Evolutionary conservation across 345 rosid genomes (phyloP), one percentile per base, ranked within the genome.

Genomic region (Eucalyptus camaldulensis): DNA sequence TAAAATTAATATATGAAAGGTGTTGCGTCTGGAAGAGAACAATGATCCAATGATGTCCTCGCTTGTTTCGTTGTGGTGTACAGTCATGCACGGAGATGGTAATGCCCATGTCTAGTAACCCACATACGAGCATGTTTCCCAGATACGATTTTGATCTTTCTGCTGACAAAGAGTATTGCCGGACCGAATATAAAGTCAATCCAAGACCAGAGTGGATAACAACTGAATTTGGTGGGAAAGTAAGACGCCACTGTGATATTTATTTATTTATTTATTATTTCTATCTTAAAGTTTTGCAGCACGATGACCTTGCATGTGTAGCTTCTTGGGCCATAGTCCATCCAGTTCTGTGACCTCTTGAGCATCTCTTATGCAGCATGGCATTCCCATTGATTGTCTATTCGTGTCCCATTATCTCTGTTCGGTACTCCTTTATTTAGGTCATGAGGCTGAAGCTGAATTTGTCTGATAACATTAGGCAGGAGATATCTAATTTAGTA

Each of bases 41-140:
- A 72, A 72, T 72, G 58, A 50, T 19, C 49, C 51, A 10, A 24
- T 86, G 49, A 89, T 19, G 53, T 14, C 19, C 11, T 37, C 81
- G 11, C 25, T 33, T 72, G 45, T 72, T 85, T n/a, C 49, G 56
- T 51, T 65, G 86, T 72, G 86, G 67, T 56, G 86, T 89, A 27
- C 69, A 97, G 99, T 96, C 98, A 2, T 97, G 99, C 93, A 94
- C 99, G 43, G 99, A 97, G 93, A 97, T 96, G 99, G 98, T 95
- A 88, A 92, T 97, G 96, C 96, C 98, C 50, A 95, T 96, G 98
- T 93, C 98, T 72, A 93, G 95, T 90, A 94, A 93, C 91, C 88
- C 47, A 60, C 92, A 93, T 76, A 90, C 87, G 49, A 96, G 97
- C 94, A 96, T 97, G 97, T 97, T 92, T 88, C 95, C 94, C 22